Conservation (phyloP, 2,329 filamentous ascomycete genomes). For the Orbilia quercus region DNA sequence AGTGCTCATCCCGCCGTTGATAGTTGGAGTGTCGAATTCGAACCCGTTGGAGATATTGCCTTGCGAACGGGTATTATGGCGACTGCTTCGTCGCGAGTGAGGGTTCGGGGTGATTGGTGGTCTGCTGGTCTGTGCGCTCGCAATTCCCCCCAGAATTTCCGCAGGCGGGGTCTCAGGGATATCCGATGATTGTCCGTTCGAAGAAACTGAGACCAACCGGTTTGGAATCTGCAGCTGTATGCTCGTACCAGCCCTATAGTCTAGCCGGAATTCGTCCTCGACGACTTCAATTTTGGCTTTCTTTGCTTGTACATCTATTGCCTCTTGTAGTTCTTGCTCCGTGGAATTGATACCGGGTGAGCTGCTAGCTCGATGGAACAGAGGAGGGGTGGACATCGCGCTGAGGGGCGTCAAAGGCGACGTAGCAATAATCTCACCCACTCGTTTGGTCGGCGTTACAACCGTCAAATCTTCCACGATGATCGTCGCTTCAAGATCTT, state of each 20-base stretch:
- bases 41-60: neutral
- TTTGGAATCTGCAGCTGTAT: neutral
- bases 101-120: neutral
- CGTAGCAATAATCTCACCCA: neutral
- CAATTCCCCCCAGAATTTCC: neutral
- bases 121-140: neutral
- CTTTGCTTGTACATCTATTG: neutral
- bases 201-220: neutral
- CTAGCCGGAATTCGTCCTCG: neutral
- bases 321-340: neutral
- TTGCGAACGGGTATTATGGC: conserved; percentile 19
- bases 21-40: neutral
- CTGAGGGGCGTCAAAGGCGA: conserved; percentile 36
- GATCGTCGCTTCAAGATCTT: neutral
- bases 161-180: neutral
- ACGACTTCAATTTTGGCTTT: neutral
- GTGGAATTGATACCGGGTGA: neutral
- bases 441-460: neutral
- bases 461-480: neutral
- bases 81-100: neutral
- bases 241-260: neutral
- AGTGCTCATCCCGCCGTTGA: neutral
- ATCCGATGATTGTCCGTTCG: neutral
- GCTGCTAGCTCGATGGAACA: neutral
- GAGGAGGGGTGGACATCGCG: conserved; percentile 20